Base-by-base conservation (phyloP, 306 rosid species). In the Medicago lupulina region DNA sequence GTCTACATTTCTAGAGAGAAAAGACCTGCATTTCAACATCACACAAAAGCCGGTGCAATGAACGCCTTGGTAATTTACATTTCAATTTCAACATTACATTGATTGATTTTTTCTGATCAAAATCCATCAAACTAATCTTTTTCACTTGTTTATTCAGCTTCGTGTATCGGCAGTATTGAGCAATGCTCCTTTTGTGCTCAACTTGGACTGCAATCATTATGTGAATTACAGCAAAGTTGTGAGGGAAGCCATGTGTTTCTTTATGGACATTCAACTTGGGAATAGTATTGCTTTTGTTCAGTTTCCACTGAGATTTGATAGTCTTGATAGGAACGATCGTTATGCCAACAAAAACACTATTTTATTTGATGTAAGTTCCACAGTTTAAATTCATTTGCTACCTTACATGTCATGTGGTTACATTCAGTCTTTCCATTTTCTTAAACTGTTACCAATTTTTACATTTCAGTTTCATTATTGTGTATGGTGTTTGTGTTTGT, bases 201-300 rank as follows among this genome's bases (percentile, higher is more conserved):
- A 92, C 88, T 87, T 94, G 96, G 98, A 94, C 73, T 94, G 98
- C 78, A 96, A 94, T 68, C 98, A 94, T 60, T 94, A 94, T 71
- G 85, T 89, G 31, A 94, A 94, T 84, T 92, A 92, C 84, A 90
- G 98, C 88, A 91, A 87, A 76, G 89, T 83, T 34, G 92, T 86
- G 28, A 65, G 96, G 78, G 97, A 94, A 73, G 96, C 96, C 71
- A 94, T 94, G 98, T 94, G 98, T 68, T 94, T 94, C 91, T 88
- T 94, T 71, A 88, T 90, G 97, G 98, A 94, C 66, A 91, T 96
- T 36, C 97, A 90, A 81, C 77, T 87, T 34, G 98, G 98, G 63
- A 94, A 83, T 80, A 83, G 76, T 79, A 88, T 94, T 61, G 92
- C 89, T 74, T 92, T 92, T 77, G 97, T 94, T 18, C 98, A 94